Percentiles rank a stretch among this genome's conserved stretches.
Conservation (phyloP, 2,329 filamentous ascomycete genomes). For the Beauveria medogensis region DNA sequence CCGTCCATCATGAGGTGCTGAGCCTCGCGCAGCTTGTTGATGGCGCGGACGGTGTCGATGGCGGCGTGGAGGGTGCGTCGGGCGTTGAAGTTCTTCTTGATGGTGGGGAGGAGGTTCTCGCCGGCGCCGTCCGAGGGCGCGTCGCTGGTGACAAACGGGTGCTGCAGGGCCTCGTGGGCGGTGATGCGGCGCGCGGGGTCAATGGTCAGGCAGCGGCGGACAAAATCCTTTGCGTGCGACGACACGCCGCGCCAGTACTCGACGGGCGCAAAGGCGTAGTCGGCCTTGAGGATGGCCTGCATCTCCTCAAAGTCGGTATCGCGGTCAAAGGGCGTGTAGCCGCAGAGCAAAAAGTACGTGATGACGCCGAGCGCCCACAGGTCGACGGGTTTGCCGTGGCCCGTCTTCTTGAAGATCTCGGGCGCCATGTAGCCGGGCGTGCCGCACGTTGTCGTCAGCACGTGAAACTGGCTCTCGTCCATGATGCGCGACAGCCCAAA, state of each 20-base stretch:
- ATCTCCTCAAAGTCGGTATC: slow-evolving; percentile 98
- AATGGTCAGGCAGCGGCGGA: slow-evolving; percentile 82
- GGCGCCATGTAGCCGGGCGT: slow-evolving; percentile 99
- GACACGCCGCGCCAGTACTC: slow-evolving; percentile 98
- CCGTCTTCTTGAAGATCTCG: slow-evolving; percentile 98
- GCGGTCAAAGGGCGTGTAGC: slow-evolving; percentile 95
- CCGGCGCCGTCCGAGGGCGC: slow-evolving; percentile 39
- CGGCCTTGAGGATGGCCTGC: slow-evolving; percentile 94
- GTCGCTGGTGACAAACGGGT: slow-evolving; percentile 54
- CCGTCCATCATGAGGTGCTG: slow-evolving; percentile 56
- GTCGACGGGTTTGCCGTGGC: slow-evolving; percentile 95
- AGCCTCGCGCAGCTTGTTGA: slow-evolving; percentile 61
- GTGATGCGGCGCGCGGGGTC: slow-evolving; percentile 85
- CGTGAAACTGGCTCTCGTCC: slow-evolving; percentile 98
- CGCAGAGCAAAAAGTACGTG: slow-evolving; percentile 95
- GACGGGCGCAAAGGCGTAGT: slow-evolving; percentile 88
- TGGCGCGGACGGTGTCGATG: slow-evolving; percentile 62
- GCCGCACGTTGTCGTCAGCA: slow-evolving; percentile 93
- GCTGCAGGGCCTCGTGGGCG: slow-evolving; percentile 67
- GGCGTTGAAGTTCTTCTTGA: slow-evolving; percentile 70
- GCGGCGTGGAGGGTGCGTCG: slow-evolving; percentile 60
- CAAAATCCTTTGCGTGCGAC: slow-evolving; percentile 79
- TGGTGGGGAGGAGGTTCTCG: slow-evolving; percentile 57
- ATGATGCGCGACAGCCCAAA: slow-evolving; percentile 95
- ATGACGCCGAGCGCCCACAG: slow-evolving; percentile 98